Evolutionary conservation across 257 asterid species (phyloP).

Genomic region (Haberlea rhodopensis): DNA sequence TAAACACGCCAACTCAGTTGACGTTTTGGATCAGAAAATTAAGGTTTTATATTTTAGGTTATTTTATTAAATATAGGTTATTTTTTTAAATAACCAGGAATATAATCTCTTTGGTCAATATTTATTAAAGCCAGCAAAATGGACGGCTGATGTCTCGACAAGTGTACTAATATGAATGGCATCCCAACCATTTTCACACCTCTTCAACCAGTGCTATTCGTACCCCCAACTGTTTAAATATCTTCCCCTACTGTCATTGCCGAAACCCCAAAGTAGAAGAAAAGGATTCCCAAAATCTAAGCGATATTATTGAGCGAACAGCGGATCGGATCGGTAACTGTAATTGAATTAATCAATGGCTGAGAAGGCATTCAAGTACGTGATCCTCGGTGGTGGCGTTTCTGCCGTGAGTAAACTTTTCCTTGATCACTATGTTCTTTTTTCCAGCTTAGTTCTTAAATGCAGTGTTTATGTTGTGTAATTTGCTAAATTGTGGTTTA

Average conservation of each 20-base stretch:
- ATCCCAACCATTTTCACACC: neutral
- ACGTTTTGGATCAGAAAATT: too few species aligned
- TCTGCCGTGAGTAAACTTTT: slow-evolving; percentile 75
- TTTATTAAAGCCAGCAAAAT: neutral
- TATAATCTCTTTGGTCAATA: neutral
- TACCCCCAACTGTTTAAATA: neutral
- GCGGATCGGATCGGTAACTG: slow-evolving; percentile 5
- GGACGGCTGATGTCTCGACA: neutral
- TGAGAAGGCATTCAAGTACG: slow-evolving; percentile 75
- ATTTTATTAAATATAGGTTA: too few species aligned
- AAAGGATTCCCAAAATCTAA: neutral
- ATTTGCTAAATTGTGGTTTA: too few species aligned
- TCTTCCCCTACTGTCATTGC: neutral
- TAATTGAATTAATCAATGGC: slow-evolving; percentile 43
- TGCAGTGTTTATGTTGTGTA: too few species aligned
- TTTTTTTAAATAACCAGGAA: too few species aligned
- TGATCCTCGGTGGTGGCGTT: slow-evolving; percentile 92
- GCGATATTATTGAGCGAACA: neutral
- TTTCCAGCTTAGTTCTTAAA: neutral
- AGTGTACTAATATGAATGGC: neutral
- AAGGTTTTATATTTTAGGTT: too few species aligned
- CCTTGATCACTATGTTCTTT: slow-evolving; percentile 9
- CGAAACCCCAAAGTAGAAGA: neutral
- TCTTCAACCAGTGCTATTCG: neutral
- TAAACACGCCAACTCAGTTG: too few species aligned